These are phyloP conservation scores for Colletotrichum musae DNA, from an alignment of 2,329 filamentous ascomycete species.

Conservation along the genomic window DNA sequence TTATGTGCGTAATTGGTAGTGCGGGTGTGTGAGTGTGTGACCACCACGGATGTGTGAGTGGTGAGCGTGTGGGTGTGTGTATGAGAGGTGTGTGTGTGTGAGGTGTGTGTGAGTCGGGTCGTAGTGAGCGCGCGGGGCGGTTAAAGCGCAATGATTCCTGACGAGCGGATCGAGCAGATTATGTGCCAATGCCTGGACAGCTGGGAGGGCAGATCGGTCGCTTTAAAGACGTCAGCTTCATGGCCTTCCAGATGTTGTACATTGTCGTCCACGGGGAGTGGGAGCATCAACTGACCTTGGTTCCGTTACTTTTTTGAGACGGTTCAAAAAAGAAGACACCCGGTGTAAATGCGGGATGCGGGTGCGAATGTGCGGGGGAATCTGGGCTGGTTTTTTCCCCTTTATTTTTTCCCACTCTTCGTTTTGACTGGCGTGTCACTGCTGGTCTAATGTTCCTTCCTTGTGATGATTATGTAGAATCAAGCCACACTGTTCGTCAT, in stretches of 20 bases:
- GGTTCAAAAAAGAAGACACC: conserved; percentile 26
- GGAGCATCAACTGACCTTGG: conserved; percentile 39
- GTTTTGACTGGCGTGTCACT: no score
- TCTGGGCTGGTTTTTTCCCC: background rate
- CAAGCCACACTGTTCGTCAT: conserved; percentile 41
- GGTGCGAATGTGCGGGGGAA: conserved; percentile 35
- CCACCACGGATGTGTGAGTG: conserved; percentile 1
- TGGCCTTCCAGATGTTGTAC: conserved; percentile 14
- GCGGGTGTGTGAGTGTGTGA: conserved; percentile 9
- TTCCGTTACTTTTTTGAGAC: conserved; percentile 29
- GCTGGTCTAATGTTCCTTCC: background rate
- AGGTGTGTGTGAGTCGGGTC: conserved; percentile 13
- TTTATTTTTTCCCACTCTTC: conserved; percentile 7
- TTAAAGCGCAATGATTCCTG: conserved; percentile 5
- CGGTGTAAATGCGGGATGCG: conserved; percentile 33
- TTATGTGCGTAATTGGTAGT: background rate
- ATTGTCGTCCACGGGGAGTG: conserved; percentile 23
- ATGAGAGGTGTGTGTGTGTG: background rate
- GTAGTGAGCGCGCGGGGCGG: conserved; percentile 21
- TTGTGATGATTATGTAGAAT: conserved; percentile 29
- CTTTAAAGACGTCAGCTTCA: conserved; percentile 35
- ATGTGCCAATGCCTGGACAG: conserved; percentile 17
- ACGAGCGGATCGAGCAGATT: conserved; percentile 18
- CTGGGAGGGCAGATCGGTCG: conserved; percentile 29
- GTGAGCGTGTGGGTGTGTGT: background rate